Conservation (phyloP, 768 basidiomycete species). For the Russula earlei region DNA sequence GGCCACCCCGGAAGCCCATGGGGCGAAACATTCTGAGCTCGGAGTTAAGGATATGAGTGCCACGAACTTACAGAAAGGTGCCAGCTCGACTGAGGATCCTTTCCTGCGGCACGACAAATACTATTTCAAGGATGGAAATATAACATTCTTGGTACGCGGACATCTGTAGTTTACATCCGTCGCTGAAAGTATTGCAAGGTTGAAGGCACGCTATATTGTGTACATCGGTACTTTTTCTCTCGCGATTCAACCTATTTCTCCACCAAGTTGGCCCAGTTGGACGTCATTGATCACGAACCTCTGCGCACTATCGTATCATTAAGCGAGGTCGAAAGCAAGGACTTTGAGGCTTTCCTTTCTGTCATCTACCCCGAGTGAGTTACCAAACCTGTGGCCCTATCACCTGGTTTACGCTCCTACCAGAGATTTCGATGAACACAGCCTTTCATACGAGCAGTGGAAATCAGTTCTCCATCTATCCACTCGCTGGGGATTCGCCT, state of each 20-base stretch:
- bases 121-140: conserved; percentile 14
- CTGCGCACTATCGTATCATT: background rate
- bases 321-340: background rate
- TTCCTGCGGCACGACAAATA: conserved; percentile 3
- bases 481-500: conserved; percentile 25
- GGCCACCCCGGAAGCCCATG: background rate
- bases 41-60: background rate
- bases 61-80: too few species aligned
- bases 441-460: conserved; percentile 20
- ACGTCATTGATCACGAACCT: background rate
- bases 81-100: background rate
- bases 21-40: too few species aligned
- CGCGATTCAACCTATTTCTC: conserved; percentile 7
- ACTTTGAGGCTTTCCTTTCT: background rate
- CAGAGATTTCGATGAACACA: background rate
- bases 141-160: conserved; percentile 11
- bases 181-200: too few species aligned
- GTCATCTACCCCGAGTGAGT: background rate
- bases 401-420: too few species aligned
- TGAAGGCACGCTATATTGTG: background rate
- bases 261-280: background rate
- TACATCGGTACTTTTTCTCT: conserved; percentile 8
- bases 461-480: conserved; percentile 22
- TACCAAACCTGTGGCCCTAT: background rate
- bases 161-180: background rate